Evolutionary conservation across 805 yeast genomes (phyloP), one percentile per base, ranked within the genome.

Genomic region (Alloascoidea hylecoeti): DNA sequence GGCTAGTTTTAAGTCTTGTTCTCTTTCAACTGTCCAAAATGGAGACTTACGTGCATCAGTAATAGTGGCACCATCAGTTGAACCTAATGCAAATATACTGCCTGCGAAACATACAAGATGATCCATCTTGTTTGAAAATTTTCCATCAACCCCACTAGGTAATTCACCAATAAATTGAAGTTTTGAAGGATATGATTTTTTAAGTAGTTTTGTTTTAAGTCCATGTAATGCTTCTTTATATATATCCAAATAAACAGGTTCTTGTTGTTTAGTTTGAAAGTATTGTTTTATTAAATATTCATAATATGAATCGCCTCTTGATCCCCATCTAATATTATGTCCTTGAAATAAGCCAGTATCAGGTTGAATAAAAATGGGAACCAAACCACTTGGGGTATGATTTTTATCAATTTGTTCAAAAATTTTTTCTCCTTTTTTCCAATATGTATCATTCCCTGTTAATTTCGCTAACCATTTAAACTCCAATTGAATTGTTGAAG

Each of bases 31-130:
- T 41, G 68, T 64, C 94, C 95, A 84, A 18, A n/a, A 54, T 1
- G 68, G 55, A 39, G 60, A 57, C 32, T 64, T 58, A 41, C 70
- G 64, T 3, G 89, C 94, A 12, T 65, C 68, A 6, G 55, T 56
- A 16, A 71, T 49, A 1, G 78, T 58, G 18, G 61, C 52, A 5
- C 96, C 96, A 35, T 70, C 72, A 2, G 96, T 88, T 13, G 95
- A 94, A 17, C 96, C 96, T 38, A 85, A 59, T 1, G 95, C 92
- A 43, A 88, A 68, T 43, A 82, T 66, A 0, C 96, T 96, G 40
- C 95, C 95, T 51, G 82, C 72, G 57, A 85, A 86, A 55, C 96
- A 88, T 17, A 85, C 96, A 42, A 84, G 62, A 57, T 88, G 96
- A 53, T 88, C 96, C 95, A 88, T 83, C 52, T 84, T 85, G 14